These are phyloP conservation scores for Collybia nuda DNA, from an alignment of 768 basidiomycete genomes.

Conservation along the genomic window DNA sequence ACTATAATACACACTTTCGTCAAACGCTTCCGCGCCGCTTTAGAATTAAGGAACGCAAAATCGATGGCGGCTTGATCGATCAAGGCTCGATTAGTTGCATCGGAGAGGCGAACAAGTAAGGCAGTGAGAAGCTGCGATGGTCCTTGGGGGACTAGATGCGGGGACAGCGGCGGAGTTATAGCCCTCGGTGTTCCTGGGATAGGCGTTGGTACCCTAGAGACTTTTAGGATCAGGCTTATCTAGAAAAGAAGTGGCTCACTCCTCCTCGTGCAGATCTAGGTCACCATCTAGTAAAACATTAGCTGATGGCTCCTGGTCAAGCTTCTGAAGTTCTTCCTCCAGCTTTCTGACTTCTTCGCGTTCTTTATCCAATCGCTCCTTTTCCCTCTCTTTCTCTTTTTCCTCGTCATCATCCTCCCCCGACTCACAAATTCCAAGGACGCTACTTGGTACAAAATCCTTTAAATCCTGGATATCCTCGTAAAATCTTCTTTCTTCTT, in stretches of 20 bases:
- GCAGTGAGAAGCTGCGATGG: slow-evolving; percentile 92
- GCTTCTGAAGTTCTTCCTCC: slow-evolving; percentile 73
- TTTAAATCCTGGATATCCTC: slow-evolving; percentile 91
- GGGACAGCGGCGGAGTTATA: slow-evolving; percentile 57
- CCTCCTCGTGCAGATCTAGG: slow-evolving; percentile 32
- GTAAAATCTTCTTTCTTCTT: slow-evolving; percentile 92
- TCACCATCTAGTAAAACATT: slow-evolving; percentile 9
- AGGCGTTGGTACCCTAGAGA: slow-evolving; percentile 52
- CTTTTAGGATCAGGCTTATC: slow-evolving; percentile 14
- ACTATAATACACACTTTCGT: slow-evolving; percentile 58
- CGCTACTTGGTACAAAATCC: slow-evolving; percentile 86
- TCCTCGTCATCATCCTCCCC: slow-evolving; percentile 40
- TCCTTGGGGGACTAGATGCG: slow-evolving; percentile 79
- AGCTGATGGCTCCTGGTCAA: slow-evolving; percentile 32
- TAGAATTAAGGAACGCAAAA: slow-evolving; percentile 95
- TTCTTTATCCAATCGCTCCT: slow-evolving; percentile 48
- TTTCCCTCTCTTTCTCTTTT: slow-evolving; percentile 52
- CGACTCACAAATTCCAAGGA: slow-evolving; percentile 71
- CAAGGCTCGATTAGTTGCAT: slow-evolving; percentile 86
- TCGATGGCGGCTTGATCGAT: slow-evolving; percentile 96
- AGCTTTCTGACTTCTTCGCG: slow-evolving; percentile 74
- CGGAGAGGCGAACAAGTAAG: slow-evolving; percentile 86
- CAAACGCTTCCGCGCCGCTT: slow-evolving; percentile 90
- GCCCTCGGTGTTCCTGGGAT: slow-evolving; percentile 69
- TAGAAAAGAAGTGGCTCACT: slow-evolving; percentile 27